Conservation (phyloP, 169 alveolate species). For the Babesia sp. region DNA sequence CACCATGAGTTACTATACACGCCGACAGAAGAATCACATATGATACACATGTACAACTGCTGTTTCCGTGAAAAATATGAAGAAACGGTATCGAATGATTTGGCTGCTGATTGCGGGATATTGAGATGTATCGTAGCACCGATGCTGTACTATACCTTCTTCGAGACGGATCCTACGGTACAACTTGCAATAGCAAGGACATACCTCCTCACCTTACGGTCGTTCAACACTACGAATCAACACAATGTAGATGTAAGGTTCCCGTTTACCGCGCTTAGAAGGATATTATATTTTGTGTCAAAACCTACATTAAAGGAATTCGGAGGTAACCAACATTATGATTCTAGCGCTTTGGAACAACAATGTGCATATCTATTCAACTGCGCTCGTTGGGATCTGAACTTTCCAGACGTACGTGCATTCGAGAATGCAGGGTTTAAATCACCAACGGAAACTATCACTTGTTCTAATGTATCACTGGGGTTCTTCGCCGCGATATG, state of each 20-base stretch:
- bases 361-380: conserved; percentile 14
- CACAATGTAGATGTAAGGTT: background rate
- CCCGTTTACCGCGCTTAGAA: background rate
- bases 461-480: conserved; percentile 26
- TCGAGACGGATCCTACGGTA: background rate
- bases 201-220: background rate
- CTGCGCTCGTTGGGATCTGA: conserved; percentile 10
- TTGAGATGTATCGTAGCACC: conserved; percentile 17
- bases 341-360: background rate
- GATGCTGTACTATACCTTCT: background rate
- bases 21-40: background rate
- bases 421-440: background rate
- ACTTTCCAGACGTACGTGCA: background rate
- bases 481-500: conserved; percentile 6
- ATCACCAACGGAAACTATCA: background rate
- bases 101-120: background rate
- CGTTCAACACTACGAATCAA: background rate
- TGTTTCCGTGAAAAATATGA: conserved; percentile 1
- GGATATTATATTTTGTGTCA: conserved; percentile 31
- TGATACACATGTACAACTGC: background rate
- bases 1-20: background rate
- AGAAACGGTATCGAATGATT: too few relatives aligned
- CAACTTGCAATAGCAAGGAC: conserved; percentile 14
- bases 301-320: conserved; percentile 26
- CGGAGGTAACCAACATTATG: conserved; percentile 9